phyloP scores from a whole-genome alignment of 352 stramenopile species.

The Elongisporangium prolatum region DNA sequence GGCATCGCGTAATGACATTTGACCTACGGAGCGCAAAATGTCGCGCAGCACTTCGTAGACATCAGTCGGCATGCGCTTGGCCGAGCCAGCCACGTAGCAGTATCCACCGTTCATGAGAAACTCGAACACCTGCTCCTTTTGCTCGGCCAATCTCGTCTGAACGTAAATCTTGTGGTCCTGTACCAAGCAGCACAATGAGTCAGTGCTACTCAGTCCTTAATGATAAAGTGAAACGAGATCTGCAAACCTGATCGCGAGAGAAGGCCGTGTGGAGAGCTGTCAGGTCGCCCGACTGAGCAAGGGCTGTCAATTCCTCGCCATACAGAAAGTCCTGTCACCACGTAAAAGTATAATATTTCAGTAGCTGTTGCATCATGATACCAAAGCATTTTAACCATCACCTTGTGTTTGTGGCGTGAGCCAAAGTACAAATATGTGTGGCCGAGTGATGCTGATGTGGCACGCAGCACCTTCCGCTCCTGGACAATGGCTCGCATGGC shows the following conservation, averaged over 20 bases:
- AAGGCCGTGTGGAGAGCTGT: constrained; percentile 84
- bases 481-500: constrained; percentile 89
- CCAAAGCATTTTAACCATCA: constrained; percentile 10
- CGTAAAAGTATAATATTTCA: not conserved
- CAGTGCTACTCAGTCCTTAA: not conserved
- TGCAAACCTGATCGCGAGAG: constrained; percentile 78
- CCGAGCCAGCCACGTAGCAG: constrained; percentile 86
- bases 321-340: constrained; percentile 92
- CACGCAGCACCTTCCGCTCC: constrained; percentile 59
- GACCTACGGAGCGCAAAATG: constrained; percentile 72
- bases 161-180: constrained; percentile 90
- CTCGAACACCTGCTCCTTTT: constrained; percentile 67
- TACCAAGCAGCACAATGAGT: not conserved
- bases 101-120: constrained; percentile 64
- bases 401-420: constrained; percentile 78
- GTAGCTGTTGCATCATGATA: constrained; percentile 4
- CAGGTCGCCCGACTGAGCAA: constrained; percentile 49
- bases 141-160: constrained; percentile 80
- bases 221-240: not conserved
- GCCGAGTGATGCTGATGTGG: constrained; percentile 16
- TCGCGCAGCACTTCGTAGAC: constrained; percentile 88
- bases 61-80: constrained; percentile 91
- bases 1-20: constrained; percentile 56
- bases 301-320: constrained; percentile 54
- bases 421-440: constrained; percentile 83